These are phyloP conservation scores for Plasmopara halstedii DNA, from an alignment of 352 stramenopile species.

Conservation along the genomic window DNA sequence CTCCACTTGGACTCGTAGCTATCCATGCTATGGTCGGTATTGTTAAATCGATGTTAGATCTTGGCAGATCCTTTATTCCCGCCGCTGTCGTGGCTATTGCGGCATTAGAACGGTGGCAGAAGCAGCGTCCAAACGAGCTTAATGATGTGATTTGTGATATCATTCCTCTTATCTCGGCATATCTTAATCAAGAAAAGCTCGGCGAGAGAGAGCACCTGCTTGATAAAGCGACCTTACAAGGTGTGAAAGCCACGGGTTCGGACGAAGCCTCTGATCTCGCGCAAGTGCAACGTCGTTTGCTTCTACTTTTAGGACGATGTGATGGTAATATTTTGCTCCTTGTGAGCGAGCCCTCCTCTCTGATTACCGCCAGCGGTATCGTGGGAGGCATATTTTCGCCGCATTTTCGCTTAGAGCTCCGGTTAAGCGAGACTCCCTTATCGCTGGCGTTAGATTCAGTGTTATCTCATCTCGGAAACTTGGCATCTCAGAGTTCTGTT, in stretches of 20 bases:
- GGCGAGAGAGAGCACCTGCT: slow-evolving; percentile 2
- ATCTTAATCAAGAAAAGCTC: slow-evolving; percentile 38
- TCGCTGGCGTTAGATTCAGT: slow-evolving; percentile 41
- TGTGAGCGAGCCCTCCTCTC: slow-evolving; percentile 29
- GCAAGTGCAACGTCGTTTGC: slow-evolving; percentile 51
- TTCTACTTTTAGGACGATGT: slow-evolving; percentile 49
- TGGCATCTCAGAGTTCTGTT: slow-evolving; percentile 46
- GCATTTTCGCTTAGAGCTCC: slow-evolving; percentile 35
- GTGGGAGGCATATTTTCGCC: slow-evolving; percentile 18
- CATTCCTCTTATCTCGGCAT: slow-evolving; percentile 40
- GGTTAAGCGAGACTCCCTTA: slow-evolving; percentile 32
- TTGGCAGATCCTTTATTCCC: slow-evolving; percentile 58
- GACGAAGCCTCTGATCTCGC: slow-evolving; percentile 22
- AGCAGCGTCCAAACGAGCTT: slow-evolving; percentile 16
- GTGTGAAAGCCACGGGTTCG: slow-evolving; percentile 3
- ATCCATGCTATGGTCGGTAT: slow-evolving; percentile 25
- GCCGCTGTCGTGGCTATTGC: slow-evolving; percentile 48
- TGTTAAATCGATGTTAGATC: slow-evolving; percentile 39
- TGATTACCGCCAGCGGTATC: slow-evolving; percentile 3
- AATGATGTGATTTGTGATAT: slow-evolving; percentile 28
- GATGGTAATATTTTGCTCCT: slow-evolving; percentile 38
- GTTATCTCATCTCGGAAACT: slow-evolving; percentile 38
- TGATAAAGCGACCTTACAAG: slow-evolving; percentile 5
- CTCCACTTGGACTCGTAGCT: slow-evolving; percentile 33
- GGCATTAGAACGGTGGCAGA: slow-evolving; percentile 53